phyloP scores from a whole-genome alignment of 768 basidiomycete genomes.

The Epithele typhae region DNA sequence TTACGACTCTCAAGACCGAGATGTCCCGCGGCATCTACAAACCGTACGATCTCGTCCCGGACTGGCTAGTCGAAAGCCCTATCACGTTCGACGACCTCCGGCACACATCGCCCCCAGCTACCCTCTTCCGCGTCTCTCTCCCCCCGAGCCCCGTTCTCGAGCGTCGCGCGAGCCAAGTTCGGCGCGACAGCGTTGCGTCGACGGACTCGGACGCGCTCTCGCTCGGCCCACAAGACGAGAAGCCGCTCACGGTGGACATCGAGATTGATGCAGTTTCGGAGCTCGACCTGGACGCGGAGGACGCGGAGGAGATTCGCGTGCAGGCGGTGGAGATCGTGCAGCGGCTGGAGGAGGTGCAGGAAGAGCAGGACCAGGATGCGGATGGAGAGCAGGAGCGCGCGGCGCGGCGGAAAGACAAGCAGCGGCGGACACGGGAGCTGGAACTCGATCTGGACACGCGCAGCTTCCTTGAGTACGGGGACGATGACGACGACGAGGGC shows the following conservation, averaged over 20 bases:
- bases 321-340: background rate
- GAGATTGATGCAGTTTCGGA: slow-evolving; percentile 2
- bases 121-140: slow-evolving; percentile 12
- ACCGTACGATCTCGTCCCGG: slow-evolving; percentile 7
- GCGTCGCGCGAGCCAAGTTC: background rate
- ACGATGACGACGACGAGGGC: background rate
- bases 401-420: slow-evolving; percentile 5
- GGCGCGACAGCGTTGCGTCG: too few species aligned
- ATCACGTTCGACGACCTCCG: slow-evolving; percentile 17
- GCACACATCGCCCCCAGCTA: slow-evolving; percentile 9
- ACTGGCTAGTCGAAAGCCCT: slow-evolving; percentile 18
- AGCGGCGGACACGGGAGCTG: too few species aligned
- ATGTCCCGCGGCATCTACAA: too few species aligned
- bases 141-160: background rate
- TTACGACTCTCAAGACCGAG: too few species aligned
- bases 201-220: too few species aligned
- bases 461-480: slow-evolving; percentile 2
- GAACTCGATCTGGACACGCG: background rate
- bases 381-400: slow-evolving; percentile 14
- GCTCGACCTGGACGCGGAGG: background rate
- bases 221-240: too few species aligned
- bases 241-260: too few species aligned
- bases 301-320: background rate
- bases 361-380: slow-evolving; percentile 8
- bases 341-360: background rate